A percentile compares a stretch with the other conserved stretches of the same genome.
Conservation (phyloP, 106 monocot genomes). For the Phalaenopsis aphrodite region DNA sequence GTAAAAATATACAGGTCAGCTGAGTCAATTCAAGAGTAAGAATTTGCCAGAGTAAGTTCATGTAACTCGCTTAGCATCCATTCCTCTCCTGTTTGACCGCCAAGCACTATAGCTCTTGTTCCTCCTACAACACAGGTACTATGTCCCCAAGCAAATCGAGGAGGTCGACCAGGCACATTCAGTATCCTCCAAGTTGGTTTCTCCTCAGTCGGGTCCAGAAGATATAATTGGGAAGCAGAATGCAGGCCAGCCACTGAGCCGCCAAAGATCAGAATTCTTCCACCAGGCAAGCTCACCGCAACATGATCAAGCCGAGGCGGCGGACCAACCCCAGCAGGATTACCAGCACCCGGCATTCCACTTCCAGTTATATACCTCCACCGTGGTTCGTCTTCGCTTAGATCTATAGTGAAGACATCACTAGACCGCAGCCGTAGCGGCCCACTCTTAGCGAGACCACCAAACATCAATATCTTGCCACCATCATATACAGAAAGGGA, state of each 20-base stretch:
- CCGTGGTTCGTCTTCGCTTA: slow-evolving; percentile 66
- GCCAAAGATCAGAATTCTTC: slow-evolving; percentile 88
- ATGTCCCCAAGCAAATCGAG: slow-evolving; percentile 96
- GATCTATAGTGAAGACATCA: slow-evolving; percentile 88
- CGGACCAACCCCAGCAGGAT: slow-evolving; percentile 72
- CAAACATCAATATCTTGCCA: slow-evolving; percentile 88
- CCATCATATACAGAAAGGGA: slow-evolving; percentile 75
- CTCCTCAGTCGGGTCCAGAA: slow-evolving; percentile 86
- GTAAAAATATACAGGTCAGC: not conserved
- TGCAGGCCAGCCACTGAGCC: slow-evolving; percentile 94
- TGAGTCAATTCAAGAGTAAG: slow-evolving; percentile 7
- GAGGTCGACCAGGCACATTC: slow-evolving; percentile 81
- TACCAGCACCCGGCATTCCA: slow-evolving; percentile 92
- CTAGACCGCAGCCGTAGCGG: slow-evolving; percentile 77
- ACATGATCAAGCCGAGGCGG: slow-evolving; percentile 96
- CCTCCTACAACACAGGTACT: slow-evolving; percentile 93
- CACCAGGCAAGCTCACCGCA: slow-evolving; percentile 74
- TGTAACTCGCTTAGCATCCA: slow-evolving; percentile 92
- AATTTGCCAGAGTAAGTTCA: slow-evolving; percentile 62
- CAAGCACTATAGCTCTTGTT: slow-evolving; percentile 77
- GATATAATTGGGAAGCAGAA: slow-evolving; percentile 90
- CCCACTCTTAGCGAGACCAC: slow-evolving; percentile 91
- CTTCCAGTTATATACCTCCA: slow-evolving; percentile 90
- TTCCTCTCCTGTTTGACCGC: slow-evolving; percentile 92
- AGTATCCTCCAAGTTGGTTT: slow-evolving; percentile 88